Evolutionary conservation across 345 rosid genomes (phyloP).

Genomic region (Lagerstroemia speciosa): DNA sequence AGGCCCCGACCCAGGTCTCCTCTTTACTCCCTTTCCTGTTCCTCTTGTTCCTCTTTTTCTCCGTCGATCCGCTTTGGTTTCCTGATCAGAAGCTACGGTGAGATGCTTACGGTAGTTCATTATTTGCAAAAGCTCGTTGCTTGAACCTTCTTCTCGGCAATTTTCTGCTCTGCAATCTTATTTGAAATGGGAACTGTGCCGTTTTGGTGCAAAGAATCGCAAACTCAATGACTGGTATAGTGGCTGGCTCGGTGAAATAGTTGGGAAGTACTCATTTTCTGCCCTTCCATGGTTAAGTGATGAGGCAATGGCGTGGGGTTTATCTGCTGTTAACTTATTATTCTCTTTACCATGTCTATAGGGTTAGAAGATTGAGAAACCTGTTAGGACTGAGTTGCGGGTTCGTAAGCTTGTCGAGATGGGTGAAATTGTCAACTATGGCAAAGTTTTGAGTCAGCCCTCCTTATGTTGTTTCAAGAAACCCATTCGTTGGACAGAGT

Average conservation of each 20-base stretch:
- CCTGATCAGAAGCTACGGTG: neutral
- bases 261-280: neutral
- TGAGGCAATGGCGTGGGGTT: neutral
- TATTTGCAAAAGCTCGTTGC: neutral
- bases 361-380: neutral
- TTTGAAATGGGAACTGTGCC: neutral
- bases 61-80: neutral
- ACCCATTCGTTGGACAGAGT: too few relatives aligned
- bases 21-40: neutral
- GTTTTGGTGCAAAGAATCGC: neutral
- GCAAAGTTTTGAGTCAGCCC: too few relatives aligned
- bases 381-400: neutral
- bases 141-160: neutral
- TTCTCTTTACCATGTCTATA: neutral
- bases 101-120: neutral
- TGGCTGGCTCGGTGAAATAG: neutral
- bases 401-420: neutral
- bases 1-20: slow-evolving; percentile 89
- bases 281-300: neutral
- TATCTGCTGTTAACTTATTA: neutral
- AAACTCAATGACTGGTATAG: neutral
- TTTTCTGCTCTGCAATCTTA: neutral
- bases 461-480: too few relatives aligned
- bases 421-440: too few relatives aligned
- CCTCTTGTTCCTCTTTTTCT: neutral